These are phyloP conservation scores for Beauveria bassiana DNA, from an alignment of 2,329 filamentous ascomycete genomes.

Conservation along the genomic window DNA sequence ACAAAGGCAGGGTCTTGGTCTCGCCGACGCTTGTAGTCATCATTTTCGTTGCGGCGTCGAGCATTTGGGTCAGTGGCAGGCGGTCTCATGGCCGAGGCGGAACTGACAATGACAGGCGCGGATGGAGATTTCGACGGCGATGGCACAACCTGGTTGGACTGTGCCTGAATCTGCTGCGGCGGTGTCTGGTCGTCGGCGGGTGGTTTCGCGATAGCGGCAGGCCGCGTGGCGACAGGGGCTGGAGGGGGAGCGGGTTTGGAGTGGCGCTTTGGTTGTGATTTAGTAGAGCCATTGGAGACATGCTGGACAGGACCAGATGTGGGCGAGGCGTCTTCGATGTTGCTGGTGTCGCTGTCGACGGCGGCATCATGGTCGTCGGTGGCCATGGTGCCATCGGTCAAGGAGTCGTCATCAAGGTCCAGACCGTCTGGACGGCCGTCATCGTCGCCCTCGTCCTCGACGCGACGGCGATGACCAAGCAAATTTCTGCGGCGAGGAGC, in stretches of 20 bases:
- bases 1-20: conserved; percentile 90
- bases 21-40: conserved; percentile 81
- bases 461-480: conserved; percentile 59
- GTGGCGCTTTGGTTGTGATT: conserved; percentile 26
- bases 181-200: neutral
- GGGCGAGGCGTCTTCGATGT: conserved; percentile 49
- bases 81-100: conserved; percentile 38
- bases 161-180: neutral
- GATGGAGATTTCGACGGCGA: conserved; percentile 33
- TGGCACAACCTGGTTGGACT: conserved; percentile 17
- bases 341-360: conserved; percentile 58
- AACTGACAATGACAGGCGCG: conserved; percentile 49
- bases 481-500: conserved; percentile 54
- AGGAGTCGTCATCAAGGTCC: conserved; percentile 57
- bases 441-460: conserved; percentile 65
- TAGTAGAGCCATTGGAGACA: conserved; percentile 34
- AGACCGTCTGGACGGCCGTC: conserved; percentile 48
- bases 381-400: conserved; percentile 55
- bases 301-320: conserved; percentile 36
- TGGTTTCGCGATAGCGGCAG: neutral
- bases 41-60: conserved; percentile 73
- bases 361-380: conserved; percentile 54
- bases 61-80: conserved; percentile 52
- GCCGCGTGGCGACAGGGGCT: neutral
- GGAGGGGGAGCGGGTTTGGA: neutral